These are phyloP conservation scores for Rhododendron simsii DNA, from an alignment of 148 eudicot species.

Conservation along the genomic window DNA sequence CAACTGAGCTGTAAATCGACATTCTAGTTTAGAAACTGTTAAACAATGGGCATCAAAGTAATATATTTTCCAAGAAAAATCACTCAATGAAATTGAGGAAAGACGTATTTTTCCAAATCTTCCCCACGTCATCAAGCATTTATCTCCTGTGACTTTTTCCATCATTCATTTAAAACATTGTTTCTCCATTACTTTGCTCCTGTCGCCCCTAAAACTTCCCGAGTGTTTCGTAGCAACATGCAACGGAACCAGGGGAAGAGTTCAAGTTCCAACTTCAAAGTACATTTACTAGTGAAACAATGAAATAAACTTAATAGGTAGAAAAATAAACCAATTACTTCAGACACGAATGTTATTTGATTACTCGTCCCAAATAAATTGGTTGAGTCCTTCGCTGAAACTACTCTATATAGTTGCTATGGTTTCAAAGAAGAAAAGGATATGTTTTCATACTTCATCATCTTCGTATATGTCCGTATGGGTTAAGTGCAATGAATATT, in stretches of 20 bases:
- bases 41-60: not conserved
- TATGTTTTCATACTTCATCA: not conserved
- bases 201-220: not conserved
- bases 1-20: not conserved
- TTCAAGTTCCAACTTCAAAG: not conserved
- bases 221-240: not conserved
- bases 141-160: too few species aligned
- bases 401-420: too few species aligned
- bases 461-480: not conserved
- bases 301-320: not conserved
- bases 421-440: not conserved
- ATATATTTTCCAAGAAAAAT: not conserved
- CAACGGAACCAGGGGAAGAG: not conserved
- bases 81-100: not conserved
- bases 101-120: not conserved
- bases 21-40: not conserved
- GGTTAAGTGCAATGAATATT: not conserved
- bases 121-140: not conserved
- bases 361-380: not conserved
- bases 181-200: not conserved
- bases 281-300: not conserved
- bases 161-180: not conserved
- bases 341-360: not conserved
- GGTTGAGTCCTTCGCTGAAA: not conserved
- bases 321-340: not conserved